phyloP scores from a whole-genome alignment of 2,329 filamentous ascomycete species.

The Alternaria triticina region DNA sequence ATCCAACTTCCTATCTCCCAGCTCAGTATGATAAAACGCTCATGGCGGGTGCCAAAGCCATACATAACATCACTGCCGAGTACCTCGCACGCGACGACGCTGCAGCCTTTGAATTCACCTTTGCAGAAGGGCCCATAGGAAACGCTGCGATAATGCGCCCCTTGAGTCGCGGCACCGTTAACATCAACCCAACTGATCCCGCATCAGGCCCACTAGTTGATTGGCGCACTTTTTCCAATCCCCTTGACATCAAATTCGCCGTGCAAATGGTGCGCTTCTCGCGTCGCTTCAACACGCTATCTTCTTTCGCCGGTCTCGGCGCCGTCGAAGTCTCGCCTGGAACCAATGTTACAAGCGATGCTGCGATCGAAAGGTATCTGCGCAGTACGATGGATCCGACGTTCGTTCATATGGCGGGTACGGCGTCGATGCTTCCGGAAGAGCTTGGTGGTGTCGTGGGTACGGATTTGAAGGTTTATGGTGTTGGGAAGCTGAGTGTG shows the following conservation, averaged over 20 bases:
- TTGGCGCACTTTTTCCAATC: conserved; percentile 35
- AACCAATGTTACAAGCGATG: conserved; percentile 15
- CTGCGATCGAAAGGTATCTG: not conserved
- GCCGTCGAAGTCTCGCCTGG: conserved; percentile 25
- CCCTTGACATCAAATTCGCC: conserved; percentile 35
- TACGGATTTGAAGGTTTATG: conserved; percentile 26
- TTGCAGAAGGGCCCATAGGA: conserved; percentile 11
- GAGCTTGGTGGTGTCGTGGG: conserved; percentile 31
- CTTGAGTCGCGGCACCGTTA: conserved; percentile 34
- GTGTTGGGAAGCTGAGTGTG: conserved; percentile 14
- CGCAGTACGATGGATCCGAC: conserved; percentile 1
- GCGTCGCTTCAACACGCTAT: conserved; percentile 22
- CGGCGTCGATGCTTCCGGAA: conserved; percentile 11
- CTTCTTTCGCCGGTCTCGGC: conserved; percentile 15
- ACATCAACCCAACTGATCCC: conserved; percentile 36
- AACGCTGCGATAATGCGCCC: conserved; percentile 7
- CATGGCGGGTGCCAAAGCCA: conserved; percentile 17
- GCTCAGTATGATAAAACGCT: conserved; percentile 4
- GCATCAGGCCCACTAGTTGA: conserved; percentile 24
- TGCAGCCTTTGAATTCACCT: conserved; percentile 31
- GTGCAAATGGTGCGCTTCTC: conserved; percentile 35
- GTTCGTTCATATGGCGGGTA: conserved; percentile 24
- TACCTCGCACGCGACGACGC: conserved; percentile 24
- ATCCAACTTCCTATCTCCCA: conserved; percentile 17
- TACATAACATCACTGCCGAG: conserved; percentile 24